These are phyloP conservation scores for Fonsecaea erecta DNA, from an alignment of 2,329 filamentous ascomycete genomes.

Conservation along the genomic window DNA sequence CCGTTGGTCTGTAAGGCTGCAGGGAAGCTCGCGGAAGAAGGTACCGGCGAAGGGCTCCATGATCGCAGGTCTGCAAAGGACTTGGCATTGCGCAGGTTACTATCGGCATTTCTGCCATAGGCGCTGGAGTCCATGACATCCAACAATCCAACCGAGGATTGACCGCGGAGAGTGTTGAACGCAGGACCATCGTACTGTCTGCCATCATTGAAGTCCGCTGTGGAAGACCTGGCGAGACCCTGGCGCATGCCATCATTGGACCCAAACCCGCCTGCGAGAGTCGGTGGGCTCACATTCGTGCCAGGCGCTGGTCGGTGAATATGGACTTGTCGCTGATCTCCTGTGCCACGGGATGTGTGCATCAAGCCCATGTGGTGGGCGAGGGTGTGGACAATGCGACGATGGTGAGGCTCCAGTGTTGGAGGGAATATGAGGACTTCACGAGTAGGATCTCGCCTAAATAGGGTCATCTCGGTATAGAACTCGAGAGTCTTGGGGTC, in stretches of 20 bases:
- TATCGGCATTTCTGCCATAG: slow-evolving; percentile 65
- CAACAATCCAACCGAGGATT: slow-evolving; percentile 80
- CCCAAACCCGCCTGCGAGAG: slow-evolving; percentile 57
- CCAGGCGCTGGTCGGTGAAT: slow-evolving; percentile 66
- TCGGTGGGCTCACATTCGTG: slow-evolving; percentile 63
- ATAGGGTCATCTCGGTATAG: slow-evolving; percentile 87
- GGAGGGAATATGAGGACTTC: slow-evolving; percentile 85
- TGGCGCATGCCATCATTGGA: slow-evolving; percentile 76
- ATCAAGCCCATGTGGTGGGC: slow-evolving; percentile 93
- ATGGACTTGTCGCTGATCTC: slow-evolving; percentile 86
- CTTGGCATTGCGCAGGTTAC: slow-evolving; percentile 86
- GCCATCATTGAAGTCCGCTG: slow-evolving; percentile 89
- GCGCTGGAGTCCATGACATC: slow-evolving; percentile 78
- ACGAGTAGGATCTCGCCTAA: slow-evolving; percentile 77
- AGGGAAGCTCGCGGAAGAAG: slow-evolving; percentile 86
- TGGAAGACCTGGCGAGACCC: slow-evolving; percentile 89
- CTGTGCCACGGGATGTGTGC: slow-evolving; percentile 86
- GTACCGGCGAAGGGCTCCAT: slow-evolving; percentile 90
- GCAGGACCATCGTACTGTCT: slow-evolving; percentile 72
- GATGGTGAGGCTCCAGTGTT: slow-evolving; percentile 78
- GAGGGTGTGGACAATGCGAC: slow-evolving; percentile 88
- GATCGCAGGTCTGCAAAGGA: slow-evolving; percentile 95
- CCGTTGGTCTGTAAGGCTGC: slow-evolving; percentile 68
- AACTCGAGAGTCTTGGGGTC: slow-evolving; percentile 84
- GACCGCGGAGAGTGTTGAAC: slow-evolving; percentile 67